These are phyloP conservation scores for Galerina marginata DNA, from an alignment of 768 basidiomycete genomes.

Conservation along the genomic window DNA sequence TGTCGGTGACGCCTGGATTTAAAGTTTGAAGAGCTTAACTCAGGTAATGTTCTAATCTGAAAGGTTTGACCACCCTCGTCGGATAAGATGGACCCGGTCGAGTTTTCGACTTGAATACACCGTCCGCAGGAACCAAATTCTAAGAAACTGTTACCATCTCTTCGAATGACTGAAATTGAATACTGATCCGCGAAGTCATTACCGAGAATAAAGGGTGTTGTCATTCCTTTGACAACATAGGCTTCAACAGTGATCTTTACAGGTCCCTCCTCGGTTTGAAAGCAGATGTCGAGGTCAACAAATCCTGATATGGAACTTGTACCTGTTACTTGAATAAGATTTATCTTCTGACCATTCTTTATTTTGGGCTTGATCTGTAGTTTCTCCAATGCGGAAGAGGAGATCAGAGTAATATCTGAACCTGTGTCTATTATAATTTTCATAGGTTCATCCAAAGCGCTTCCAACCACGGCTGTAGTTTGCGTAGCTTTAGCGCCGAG, in stretches of 20 bases:
- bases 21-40: neutral
- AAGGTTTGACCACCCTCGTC: constrained; percentile 12
- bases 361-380: constrained; percentile 20
- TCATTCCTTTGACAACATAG: constrained; percentile 35
- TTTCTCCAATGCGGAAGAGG: constrained; percentile 11
- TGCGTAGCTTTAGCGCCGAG: constrained; percentile 35
- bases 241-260: constrained; percentile 33
- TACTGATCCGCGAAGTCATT: constrained; percentile 40
- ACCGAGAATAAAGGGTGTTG: constrained; percentile 35
- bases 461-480: neutral
- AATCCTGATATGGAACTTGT: constrained; percentile 30
- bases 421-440: constrained; percentile 35
- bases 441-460: neutral
- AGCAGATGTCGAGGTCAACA: constrained; percentile 29
- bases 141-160: constrained; percentile 4
- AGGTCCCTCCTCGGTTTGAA: constrained; percentile 24
- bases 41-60: neutral
- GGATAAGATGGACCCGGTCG: neutral
- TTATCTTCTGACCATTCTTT: constrained; percentile 31
- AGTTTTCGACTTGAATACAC: constrained; percentile 5
- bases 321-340: constrained; percentile 38
- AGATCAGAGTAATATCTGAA: constrained; percentile 42
- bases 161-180: constrained; percentile 30
- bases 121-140: constrained; percentile 15
- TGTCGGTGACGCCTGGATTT: constrained; percentile 1